Evolutionary conservation across 2,329 filamentous ascomycete genomes (phyloP).

Genomic region (Colletotrichum tanaceti): DNA sequence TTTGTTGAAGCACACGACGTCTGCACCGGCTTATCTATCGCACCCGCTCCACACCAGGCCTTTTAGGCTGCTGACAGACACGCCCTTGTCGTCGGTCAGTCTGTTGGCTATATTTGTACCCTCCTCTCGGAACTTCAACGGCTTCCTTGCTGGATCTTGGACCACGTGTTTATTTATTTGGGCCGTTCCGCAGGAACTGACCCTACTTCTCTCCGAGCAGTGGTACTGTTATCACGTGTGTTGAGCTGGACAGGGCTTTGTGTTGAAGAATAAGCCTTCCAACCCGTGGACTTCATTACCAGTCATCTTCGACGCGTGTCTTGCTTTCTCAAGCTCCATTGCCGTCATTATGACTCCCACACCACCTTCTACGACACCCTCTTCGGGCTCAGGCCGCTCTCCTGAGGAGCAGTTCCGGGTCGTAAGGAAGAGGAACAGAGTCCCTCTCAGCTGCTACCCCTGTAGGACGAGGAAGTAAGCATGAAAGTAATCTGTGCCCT

Average conservation of each 20-base stretch:
- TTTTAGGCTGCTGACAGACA: constrained; percentile 10
- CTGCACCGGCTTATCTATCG: constrained; percentile 8
- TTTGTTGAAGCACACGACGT: constrained; percentile 17
- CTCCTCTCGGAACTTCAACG: constrained; percentile 15
- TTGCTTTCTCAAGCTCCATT: constrained; percentile 10
- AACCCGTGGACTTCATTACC: constrained; percentile 11
- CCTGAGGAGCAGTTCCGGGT: constrained; percentile 89
- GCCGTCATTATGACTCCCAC: constrained; percentile 75
- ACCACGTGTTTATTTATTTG: constrained; percentile 13
- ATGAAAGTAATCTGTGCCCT: background rate
- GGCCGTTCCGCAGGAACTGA: background rate
- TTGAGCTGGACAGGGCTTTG: constrained; percentile 2
- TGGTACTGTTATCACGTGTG: constrained; percentile 14
- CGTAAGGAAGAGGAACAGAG: constrained; percentile 89
- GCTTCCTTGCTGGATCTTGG: constrained; percentile 4
- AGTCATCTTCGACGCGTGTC: background rate
- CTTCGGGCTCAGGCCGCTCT: constrained; percentile 75
- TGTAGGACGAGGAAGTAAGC: constrained; percentile 91
- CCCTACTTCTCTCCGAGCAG: constrained; percentile 4
- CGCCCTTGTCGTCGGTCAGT: constrained; percentile 20
- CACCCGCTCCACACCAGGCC: background rate
- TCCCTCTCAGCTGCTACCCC: constrained; percentile 90
- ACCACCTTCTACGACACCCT: constrained; percentile 81
- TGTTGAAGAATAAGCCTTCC: constrained; percentile 5
- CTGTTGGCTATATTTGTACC: constrained; percentile 23